Evolutionary conservation across 164 flowering plant species (phyloP), one percentile per base, ranked within the genome.

Genomic region (Liquidambar formosana): DNA sequence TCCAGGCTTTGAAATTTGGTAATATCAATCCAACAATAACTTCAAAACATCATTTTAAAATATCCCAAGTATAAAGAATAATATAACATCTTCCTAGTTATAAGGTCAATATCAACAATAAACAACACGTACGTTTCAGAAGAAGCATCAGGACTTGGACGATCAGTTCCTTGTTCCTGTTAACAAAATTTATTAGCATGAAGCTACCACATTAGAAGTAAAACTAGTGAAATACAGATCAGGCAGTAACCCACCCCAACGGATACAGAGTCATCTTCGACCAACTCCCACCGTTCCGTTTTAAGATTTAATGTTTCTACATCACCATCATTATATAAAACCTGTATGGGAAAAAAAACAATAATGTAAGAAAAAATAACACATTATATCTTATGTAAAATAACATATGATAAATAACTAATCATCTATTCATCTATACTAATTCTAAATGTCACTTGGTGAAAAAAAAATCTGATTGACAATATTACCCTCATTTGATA

Each of bases 321-420:
- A 69, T 94, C 99, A 22, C 95, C 97, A 73, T 94, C 99, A 78
- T 0, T 25, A 73, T 94, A 94, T 10, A 69, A 9, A 56, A 94
- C 84, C 98, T 94, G 65, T 45, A 71, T 21, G 61, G 63, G 23
- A 61, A 65, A 10, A 27, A 23, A 11, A 56, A 25, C 49, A 54
- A 52, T 22, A n/a, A 47, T 49, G 28, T 5, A 54, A 13, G 5
- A 23, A n/a, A 62, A 57, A 51, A 69, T 23, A 16, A 43, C 19
- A 46, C 41, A 53, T 25, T 21, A n/a, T n/a, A n/a, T n/a, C n/a
- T n/a, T n/a, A n/a, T n/a, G n/a, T n/a, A n/a, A n/a, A n/a, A n/a
- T n/a, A n/a, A n/a, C n/a, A n/a, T n/a, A n/a, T n/a, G n/a, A n/a
- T n/a, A n/a, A n/a, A n/a, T n/a, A n/a, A n/a, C n/a, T n/a, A n/a